Conservation (phyloP, 208 protist species). For the Leishmania guyanensis region DNA sequence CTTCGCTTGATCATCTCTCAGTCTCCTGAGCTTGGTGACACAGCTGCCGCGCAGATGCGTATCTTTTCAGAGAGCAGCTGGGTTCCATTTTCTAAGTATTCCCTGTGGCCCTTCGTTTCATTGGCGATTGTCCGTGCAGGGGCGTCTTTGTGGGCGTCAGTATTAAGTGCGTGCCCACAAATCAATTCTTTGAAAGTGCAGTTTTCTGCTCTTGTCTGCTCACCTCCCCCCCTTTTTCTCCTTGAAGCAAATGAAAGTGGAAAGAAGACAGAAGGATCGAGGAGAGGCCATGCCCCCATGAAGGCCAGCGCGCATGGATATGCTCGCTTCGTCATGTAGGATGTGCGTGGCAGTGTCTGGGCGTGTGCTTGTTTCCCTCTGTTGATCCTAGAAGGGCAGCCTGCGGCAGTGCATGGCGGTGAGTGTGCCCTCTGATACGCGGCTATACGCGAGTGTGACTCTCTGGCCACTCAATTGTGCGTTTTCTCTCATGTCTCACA, state of each 20-base stretch:
- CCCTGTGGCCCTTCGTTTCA: neutral
- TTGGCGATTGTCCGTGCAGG: neutral
- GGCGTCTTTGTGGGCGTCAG: neutral
- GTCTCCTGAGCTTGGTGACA: neutral
- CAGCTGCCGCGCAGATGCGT: neutral
- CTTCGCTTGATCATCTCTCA: neutral
- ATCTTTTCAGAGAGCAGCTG: neutral
- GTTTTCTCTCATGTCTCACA: neutral
- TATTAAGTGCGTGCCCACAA: neutral
- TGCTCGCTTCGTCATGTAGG: neutral
- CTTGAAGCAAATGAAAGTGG: neutral
- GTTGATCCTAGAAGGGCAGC: neutral
- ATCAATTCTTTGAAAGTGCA: neutral
- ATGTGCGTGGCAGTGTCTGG: neutral
- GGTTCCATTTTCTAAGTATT: neutral
- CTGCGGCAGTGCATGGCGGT: neutral
- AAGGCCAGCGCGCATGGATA: neutral
- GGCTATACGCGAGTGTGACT: neutral
- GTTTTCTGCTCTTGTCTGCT: conserved; percentile 4
- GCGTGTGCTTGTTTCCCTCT: neutral
- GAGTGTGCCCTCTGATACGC: neutral
- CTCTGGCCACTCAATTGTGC: neutral
- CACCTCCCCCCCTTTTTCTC: neutral
- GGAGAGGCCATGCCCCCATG: neutral
- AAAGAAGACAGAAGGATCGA: neutral